Conservation (phyloP, 2,329 filamentous ascomycete genomes). For the Amauroascus niger region DNA sequence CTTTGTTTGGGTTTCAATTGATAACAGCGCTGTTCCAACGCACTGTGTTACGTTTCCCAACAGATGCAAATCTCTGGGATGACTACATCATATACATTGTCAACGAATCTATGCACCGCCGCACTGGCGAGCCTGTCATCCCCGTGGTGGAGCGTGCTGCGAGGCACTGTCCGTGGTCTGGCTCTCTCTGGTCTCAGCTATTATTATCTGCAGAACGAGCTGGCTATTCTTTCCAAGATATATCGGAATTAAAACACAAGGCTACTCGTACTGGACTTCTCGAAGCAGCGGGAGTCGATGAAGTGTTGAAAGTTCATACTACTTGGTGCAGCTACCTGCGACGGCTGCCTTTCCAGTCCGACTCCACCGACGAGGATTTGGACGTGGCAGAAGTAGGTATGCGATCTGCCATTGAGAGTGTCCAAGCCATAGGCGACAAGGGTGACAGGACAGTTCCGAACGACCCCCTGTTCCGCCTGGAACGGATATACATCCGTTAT, state of each 20-base stretch:
- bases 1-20: conserved; percentile 44
- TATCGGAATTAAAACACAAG: conserved; percentile 83
- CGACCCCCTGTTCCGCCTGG: conserved; percentile 80
- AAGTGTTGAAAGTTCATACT: conserved; percentile 81
- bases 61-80: conserved; percentile 68
- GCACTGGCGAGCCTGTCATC: conserved; percentile 44
- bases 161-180: conserved; percentile 87
- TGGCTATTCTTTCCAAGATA: conserved; percentile 63
- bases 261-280: conserved; percentile 79
- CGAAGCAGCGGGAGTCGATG: conserved; percentile 75
- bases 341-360: conserved; percentile 66
- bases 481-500: conserved; percentile 87
- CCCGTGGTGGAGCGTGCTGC: conserved; percentile 72
- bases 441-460: conserved; percentile 62
- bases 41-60: conserved; percentile 62
- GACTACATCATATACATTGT: conserved; percentile 69
- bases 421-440: conserved; percentile 66
- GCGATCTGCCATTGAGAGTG: conserved; percentile 72
- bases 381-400: conserved; percentile 88
- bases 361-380: conserved; percentile 67
- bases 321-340: conserved; percentile 93
- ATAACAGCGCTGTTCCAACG: conserved; percentile 63
- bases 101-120: conserved; percentile 42
- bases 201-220: conserved; percentile 76
- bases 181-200: conserved; percentile 79